phyloP scores from a whole-genome alignment of 164 flowering plant species.

The Tinospora cordifolia region DNA sequence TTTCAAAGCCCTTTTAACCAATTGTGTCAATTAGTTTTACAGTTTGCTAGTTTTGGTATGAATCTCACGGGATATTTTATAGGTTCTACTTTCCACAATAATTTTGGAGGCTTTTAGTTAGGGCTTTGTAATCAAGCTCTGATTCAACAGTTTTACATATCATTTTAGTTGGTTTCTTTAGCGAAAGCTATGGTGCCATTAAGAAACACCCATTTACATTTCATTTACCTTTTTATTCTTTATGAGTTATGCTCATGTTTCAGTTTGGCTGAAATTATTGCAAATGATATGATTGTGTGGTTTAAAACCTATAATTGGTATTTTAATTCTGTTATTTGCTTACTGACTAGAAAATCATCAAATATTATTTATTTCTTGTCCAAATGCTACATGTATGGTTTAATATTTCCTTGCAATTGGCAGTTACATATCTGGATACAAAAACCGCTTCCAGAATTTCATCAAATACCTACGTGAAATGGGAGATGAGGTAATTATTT shows the following conservation, averaged over 20 bases:
- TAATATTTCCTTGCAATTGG: constrained; percentile 18
- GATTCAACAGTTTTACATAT: no score
- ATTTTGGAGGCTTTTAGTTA: no score
- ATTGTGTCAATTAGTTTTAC: no score
- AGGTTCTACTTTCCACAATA: no score
- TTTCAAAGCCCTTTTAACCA: no score
- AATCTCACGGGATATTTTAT: no score
- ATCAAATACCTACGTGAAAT: constrained; percentile 87
- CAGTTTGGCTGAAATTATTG: background rate
- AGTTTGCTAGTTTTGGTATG: no score
- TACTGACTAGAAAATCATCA: background rate
- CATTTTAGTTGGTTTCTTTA: no score
- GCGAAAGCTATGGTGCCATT: background rate
- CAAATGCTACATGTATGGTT: constrained; percentile 4
- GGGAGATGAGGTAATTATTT: constrained; percentile 87
- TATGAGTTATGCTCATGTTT: background rate
- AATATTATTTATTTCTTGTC: background rate
- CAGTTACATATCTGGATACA: constrained; percentile 96
- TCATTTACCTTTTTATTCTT: background rate
- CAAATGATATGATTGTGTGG: background rate
- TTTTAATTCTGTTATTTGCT: background rate
- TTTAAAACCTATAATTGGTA: background rate
- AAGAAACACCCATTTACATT: background rate
- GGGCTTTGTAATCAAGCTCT: no score
- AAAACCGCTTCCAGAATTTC: constrained; percentile 94